These are phyloP conservation scores for Suhomyces kunorum DNA, from an alignment of 1,139 yeast species.

Conservation along the genomic window DNA sequence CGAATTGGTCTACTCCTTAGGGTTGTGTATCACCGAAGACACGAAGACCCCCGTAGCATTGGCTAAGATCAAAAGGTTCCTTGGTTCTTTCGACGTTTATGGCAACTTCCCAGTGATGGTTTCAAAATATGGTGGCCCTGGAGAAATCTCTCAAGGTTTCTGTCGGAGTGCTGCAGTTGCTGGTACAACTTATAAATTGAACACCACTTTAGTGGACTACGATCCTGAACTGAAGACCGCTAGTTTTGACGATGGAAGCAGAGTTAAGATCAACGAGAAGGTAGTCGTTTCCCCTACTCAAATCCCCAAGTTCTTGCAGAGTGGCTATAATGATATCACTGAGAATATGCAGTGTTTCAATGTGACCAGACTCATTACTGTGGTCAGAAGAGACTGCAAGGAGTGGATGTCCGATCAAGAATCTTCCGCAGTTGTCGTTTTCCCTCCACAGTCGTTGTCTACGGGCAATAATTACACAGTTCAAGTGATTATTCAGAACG, in stretches of 20 bases:
- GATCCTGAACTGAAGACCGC: conserved; percentile 71
- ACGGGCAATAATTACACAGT: conserved; percentile 70
- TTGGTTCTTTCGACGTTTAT: conserved; percentile 85
- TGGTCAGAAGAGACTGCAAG: conserved; percentile 82
- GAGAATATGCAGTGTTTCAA: conserved; percentile 45
- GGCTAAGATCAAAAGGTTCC: conserved; percentile 76
- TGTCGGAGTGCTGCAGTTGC: conserved; percentile 98
- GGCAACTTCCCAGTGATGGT: conserved; percentile 93
- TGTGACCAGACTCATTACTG: conserved; percentile 74
- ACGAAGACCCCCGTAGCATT: conserved; percentile 74
- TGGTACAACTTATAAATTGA: conserved; percentile 88
- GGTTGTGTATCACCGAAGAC: conserved; percentile 63
- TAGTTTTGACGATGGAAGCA: conserved; percentile 73
- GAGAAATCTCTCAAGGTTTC: conserved; percentile 94
- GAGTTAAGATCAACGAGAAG: conserved; percentile 73
- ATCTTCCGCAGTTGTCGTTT: conserved; percentile 81
- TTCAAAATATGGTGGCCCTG: conserved; percentile 94
- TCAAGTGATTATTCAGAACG: conserved; percentile 83
- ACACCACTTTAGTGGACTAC: conserved; percentile 61
- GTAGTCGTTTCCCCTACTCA: conserved; percentile 73
- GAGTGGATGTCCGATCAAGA: conserved; percentile 92
- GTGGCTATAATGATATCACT: conserved; percentile 36
- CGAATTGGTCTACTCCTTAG: conserved; percentile 84
- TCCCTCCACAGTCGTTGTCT: conserved; percentile 84
- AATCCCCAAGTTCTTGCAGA: conserved; percentile 50